Evolutionary conservation across 1,284 basidiomycete genomes (phyloP).

Genomic region (Golubevia sp.): DNA sequence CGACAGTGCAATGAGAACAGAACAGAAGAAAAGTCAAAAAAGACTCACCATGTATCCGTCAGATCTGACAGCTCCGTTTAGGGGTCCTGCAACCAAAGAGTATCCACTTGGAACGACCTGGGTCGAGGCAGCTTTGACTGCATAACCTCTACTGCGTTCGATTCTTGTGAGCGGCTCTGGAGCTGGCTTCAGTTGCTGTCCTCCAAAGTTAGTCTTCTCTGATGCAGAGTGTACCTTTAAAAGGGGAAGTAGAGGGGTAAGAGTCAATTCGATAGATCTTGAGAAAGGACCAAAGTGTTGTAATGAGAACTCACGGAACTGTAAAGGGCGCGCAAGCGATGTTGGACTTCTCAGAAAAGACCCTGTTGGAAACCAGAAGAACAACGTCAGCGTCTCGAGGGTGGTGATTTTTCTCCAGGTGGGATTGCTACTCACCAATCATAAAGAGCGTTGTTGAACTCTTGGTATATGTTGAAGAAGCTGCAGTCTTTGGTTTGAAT

Average conservation of each 20-base stretch:
- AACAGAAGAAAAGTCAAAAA: neutral
- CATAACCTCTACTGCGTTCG: neutral
- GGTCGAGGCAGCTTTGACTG: neutral
- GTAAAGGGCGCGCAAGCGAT: neutral
- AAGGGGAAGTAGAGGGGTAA: too few relatives aligned
- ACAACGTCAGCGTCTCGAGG: neutral
- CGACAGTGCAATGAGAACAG: neutral
- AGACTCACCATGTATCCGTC: neutral
- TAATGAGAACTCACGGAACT: too few relatives aligned
- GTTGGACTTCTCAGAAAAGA: neutral
- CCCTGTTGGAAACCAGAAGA: neutral
- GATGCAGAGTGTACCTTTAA: neutral
- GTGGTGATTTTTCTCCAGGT: too few relatives aligned
- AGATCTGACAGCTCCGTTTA: neutral
- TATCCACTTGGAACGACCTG: neutral
- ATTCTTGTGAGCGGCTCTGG: neutral
- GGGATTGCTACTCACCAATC: neutral
- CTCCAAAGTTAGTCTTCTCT: neutral
- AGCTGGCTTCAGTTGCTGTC: neutral
- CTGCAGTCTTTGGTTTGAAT: neutral
- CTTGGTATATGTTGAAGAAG: neutral
- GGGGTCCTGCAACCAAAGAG: neutral
- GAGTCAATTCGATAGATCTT: too few relatives aligned
- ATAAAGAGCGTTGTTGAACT: neutral
- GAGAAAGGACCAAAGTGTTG: too few relatives aligned